Conservation (phyloP, 169 alveolate species). For the Theileria parva region DNA sequence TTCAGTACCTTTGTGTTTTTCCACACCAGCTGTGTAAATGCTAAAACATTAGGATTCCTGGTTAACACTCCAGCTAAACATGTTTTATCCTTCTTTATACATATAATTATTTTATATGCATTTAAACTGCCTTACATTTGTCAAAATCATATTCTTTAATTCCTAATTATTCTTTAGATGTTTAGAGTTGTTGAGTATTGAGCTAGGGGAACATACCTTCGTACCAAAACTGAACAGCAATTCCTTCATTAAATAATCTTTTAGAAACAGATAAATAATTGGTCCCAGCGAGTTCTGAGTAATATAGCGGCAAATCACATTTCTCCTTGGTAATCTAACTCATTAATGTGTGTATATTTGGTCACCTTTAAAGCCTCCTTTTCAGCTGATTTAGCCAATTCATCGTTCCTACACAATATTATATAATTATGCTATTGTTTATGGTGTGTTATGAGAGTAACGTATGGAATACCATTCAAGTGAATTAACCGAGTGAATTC, state of each 20-base stretch:
- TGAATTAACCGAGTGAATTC: conserved; percentile 42
- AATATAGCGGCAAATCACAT: conserved; percentile 55
- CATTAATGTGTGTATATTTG: background rate
- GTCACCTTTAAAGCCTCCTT: conserved; percentile 27
- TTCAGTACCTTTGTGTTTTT: conserved; percentile 36
- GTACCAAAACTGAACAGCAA: conserved; percentile 63
- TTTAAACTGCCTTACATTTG: conserved; percentile 14
- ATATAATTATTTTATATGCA: background rate
- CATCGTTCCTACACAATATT: conserved; percentile 19
- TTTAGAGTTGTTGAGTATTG: background rate
- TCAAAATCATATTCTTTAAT: conserved; percentile 59
- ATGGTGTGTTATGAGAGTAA: background rate
- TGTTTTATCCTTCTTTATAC: background rate
- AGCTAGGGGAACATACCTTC: conserved; percentile 36
- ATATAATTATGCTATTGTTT: background rate
- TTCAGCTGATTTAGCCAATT: conserved; percentile 31
- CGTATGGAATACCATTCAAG: conserved; percentile 41
- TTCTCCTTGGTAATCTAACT: conserved; percentile 22
- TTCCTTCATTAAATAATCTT: conserved; percentile 25
- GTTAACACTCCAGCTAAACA: conserved; percentile 38
- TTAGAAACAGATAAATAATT: conserved; percentile 41
- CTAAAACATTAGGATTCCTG: conserved; percentile 61
- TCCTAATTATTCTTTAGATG: conserved; percentile 15
- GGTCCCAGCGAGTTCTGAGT: conserved; percentile 58
- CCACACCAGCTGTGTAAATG: conserved; percentile 63